A percentile compares a stretch with the other conserved stretches of the same genome.
phyloP scores from a whole-genome alignment of 2,329 filamentous ascomycete species.

The Arthrobotrys sphaeroides region DNA sequence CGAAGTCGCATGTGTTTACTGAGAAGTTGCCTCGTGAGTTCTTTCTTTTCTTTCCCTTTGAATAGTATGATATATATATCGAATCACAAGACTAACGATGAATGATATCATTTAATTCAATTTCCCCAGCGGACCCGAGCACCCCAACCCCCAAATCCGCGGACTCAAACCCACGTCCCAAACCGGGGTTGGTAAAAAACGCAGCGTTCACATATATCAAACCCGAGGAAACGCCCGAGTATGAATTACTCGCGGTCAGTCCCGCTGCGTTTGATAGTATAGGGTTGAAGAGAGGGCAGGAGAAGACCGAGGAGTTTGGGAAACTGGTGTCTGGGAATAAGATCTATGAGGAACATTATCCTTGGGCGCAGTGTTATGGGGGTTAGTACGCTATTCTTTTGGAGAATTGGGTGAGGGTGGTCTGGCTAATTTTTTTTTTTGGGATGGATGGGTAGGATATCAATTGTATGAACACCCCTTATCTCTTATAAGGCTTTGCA shows the following conservation, averaged over 20 bases:
- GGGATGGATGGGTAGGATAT: constrained; percentile 51
- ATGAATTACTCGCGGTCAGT: constrained; percentile 84
- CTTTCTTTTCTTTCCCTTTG: background rate
- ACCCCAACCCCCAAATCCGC: constrained; percentile 84
- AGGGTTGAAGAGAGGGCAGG: constrained; percentile 76
- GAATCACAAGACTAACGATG: too few species aligned
- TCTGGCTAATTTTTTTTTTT: background rate
- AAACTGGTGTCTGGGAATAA: constrained; percentile 82
- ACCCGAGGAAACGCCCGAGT: constrained; percentile 73
- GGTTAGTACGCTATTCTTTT: constrained; percentile 66
- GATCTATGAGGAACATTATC: constrained; percentile 81
- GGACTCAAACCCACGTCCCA: constrained; percentile 79
- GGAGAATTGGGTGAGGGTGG: constrained; percentile 57
- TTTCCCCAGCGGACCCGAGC: constrained; percentile 75
- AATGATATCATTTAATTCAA: background rate
- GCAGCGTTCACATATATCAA: constrained; percentile 92
- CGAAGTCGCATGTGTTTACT: constrained; percentile 74
- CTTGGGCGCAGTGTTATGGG: constrained; percentile 98
- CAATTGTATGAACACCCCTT: constrained; percentile 35
- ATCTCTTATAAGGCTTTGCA: too few species aligned
- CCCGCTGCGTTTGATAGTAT: constrained; percentile 80
- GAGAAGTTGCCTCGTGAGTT: constrained; percentile 61
- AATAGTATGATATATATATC: too few species aligned
- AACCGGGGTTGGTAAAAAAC: constrained; percentile 82
- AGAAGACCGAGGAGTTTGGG: constrained; percentile 76